Evolutionary conservation across 345 rosid species (phyloP).

Genomic region (Chamaenerion angustifolium): DNA sequence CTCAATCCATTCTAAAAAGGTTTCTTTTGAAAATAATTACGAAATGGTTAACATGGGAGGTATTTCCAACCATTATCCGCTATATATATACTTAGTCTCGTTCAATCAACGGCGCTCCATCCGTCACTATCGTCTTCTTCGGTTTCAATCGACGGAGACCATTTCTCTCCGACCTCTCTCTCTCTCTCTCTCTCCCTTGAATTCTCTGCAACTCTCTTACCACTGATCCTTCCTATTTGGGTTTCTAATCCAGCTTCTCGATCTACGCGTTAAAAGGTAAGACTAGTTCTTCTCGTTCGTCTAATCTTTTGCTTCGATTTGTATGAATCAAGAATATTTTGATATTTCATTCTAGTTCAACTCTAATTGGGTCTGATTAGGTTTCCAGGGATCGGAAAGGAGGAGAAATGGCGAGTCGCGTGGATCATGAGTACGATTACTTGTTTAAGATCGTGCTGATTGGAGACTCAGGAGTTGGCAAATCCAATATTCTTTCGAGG

Average conservation of each 20-base stretch:
- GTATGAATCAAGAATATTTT: too few relatives aligned
- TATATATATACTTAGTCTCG: too few relatives aligned
- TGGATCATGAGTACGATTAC: slow-evolving; percentile 35
- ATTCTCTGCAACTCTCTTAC: background rate
- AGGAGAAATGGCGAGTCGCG: slow-evolving; percentile 21
- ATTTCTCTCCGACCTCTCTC: slow-evolving; percentile 1
- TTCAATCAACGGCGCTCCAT: background rate
- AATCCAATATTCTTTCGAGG: slow-evolving; percentile 33
- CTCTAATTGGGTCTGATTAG: slow-evolving; percentile 6
- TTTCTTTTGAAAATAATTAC: too few relatives aligned
- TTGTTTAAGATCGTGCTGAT: slow-evolving; percentile 34
- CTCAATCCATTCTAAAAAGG: too few relatives aligned
- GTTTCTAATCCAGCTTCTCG: too few relatives aligned
- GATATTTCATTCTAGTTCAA: slow-evolving; percentile 2
- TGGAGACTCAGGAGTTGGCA: slow-evolving; percentile 34
- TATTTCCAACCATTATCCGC: too few relatives aligned
- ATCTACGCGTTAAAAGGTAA: too few relatives aligned
- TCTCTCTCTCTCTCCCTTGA: background rate
- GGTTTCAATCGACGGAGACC: background rate
- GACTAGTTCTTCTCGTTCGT: background rate
- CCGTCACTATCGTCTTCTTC: background rate
- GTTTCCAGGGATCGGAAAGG: slow-evolving; percentile 12
- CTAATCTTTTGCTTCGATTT: background rate
- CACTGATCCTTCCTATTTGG: too few relatives aligned
- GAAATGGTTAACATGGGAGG: too few relatives aligned